Evolutionary conservation across 208 protist genomes (phyloP), one percentile per base, ranked within the genome.

Genomic region (Zelonia costaricensis): DNA sequence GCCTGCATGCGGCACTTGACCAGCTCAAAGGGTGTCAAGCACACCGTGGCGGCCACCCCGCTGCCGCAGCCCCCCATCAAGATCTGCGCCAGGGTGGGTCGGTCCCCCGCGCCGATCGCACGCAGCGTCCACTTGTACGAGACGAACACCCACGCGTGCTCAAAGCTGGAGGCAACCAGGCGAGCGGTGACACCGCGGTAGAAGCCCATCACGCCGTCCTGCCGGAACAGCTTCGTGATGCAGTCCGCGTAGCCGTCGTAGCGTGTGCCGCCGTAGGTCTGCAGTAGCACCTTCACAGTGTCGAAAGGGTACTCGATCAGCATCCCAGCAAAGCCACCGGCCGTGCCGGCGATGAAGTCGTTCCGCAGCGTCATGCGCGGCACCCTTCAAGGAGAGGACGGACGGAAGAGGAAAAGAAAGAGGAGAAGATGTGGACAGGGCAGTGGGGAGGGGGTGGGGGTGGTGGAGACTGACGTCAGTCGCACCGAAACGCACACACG

Each of bases 281-380:
- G 90, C 65, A 96, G 65, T 8, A 84, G 84, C 30, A 93, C 88
- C 78, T 97, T 96, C 0, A 95, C 68, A 0, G 92, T 95, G 66
- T 97, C 92, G 44, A 97, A 85, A 16, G 88, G 92, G 66, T 95
- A 90, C 60, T 97, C 87, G 23, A 97, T 73, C 15, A 94, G 30
- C 62, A 91, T 83, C 6, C 71, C 82, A 3, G 75, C 76, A 8
- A 78, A 68, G 3, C 92, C 89, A 31, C 73, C 79, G 7, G 89
- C 54, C 0, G 79, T 86, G 35, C 92, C 92, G 5, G 87, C 74
- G 4, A 80, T 60, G 33, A 93, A 82, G 53, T 91, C 82, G 55
- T 60, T 78, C 0, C 61, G 20, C 28, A 85, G 45, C 33, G 54
- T 76, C 69, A 83, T 83, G 18, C 5, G 2, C 20, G 33, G 10